phyloP scores from a whole-genome alignment of 495 filamentous ascomycete species.

The Massariosphaeria phaeospora region DNA sequence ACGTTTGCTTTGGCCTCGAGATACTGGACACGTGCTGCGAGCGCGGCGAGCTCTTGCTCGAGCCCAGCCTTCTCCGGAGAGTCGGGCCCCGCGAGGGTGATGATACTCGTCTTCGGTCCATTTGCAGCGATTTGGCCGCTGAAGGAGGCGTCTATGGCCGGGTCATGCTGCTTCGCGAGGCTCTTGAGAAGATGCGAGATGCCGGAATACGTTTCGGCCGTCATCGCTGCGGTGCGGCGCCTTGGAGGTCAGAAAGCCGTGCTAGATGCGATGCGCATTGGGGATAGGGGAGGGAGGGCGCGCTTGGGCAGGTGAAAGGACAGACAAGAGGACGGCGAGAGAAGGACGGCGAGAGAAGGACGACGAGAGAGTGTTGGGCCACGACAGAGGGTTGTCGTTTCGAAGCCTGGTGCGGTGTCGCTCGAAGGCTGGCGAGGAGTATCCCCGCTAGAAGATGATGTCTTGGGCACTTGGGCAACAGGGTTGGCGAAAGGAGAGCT shows the following conservation, averaged over 20 bases:
- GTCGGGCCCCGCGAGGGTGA: conserved; percentile 46
- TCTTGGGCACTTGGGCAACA: no score
- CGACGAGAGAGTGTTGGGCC: no score
- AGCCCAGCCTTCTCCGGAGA: conserved; percentile 45
- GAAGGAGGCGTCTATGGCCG: conserved; percentile 34
- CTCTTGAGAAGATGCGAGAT: conserved; percentile 38
- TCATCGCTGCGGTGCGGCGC: conserved; percentile 1
- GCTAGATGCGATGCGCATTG: conserved; percentile 13
- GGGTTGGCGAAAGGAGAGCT: no score
- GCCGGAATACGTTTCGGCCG: conserved; percentile 37
- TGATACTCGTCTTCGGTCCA: conserved; percentile 34
- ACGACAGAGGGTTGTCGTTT: no score
- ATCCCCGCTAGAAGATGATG: no score
- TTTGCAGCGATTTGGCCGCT: conserved; percentile 34
- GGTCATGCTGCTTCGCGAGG: conserved; percentile 39
- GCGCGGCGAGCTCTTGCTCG: conserved; percentile 45
- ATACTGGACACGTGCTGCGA: conserved; percentile 45
- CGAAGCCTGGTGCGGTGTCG: no score
- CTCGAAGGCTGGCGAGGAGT: no score
- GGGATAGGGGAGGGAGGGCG: not conserved
- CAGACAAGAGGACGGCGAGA: not conserved
- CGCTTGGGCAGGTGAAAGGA: not conserved
- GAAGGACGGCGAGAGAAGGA: not conserved
- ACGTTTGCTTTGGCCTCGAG: conserved; percentile 45
- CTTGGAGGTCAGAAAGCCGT: not conserved